These are phyloP conservation scores for Solanum verrucosum DNA, from an alignment of 257 asterid genomes.

Conservation along the genomic window DNA sequence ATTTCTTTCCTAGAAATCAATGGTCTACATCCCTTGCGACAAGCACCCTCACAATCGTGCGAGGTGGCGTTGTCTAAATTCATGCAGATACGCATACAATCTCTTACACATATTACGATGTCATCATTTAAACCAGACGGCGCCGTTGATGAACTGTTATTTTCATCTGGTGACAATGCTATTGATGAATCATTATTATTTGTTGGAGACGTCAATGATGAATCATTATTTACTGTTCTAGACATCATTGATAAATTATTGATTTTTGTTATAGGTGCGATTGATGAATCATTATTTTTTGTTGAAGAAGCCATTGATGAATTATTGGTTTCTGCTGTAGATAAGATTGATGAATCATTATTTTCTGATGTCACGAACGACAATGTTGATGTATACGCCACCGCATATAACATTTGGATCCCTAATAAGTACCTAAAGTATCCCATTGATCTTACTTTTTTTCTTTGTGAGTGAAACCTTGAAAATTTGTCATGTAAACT, in stretches of 20 bases:
- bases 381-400: not conserved
- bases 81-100: conserved; percentile 15
- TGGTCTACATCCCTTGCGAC: conserved; percentile 12
- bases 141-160: not conserved
- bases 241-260: not conserved
- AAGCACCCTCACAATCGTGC: not conserved
- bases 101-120: not conserved
- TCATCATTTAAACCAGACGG: not conserved
- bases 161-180: not conserved
- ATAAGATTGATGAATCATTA: not conserved
- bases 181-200: not conserved
- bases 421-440: not conserved
- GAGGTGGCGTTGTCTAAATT: not conserved
- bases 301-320: not conserved
- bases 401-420: not conserved
- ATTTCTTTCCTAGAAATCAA: not conserved
- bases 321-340: not conserved
- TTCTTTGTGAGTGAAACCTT: not conserved
- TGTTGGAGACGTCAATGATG: not conserved
- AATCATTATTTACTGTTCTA: not conserved
- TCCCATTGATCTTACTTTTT: not conserved
- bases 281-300: not conserved
- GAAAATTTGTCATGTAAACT: not conserved
- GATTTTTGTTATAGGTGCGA: not conserved
- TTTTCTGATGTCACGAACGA: not conserved